Conservation (phyloP, 1,284 basidiomycete genomes). For the Vanrija sp. region DNA sequence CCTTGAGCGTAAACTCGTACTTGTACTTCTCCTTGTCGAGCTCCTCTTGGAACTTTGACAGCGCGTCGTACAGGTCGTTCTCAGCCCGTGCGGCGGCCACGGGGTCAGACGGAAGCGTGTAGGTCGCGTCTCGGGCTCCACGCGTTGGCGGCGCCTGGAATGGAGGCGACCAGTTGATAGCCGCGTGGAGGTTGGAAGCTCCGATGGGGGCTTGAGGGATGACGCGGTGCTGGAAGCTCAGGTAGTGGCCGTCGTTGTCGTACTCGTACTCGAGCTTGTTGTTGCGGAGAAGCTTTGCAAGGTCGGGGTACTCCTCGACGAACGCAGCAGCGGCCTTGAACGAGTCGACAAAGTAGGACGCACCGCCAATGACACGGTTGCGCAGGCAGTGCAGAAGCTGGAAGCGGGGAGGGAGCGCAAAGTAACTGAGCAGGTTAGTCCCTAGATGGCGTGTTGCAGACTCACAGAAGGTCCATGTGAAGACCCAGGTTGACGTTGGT, state of each 20-base stretch:
- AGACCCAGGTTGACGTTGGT: constrained; percentile 84
- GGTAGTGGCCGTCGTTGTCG: constrained; percentile 81
- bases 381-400: constrained; percentile 84
- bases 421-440: constrained; percentile 59
- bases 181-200: constrained; percentile 27
- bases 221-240: constrained; percentile 73
- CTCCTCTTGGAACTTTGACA: constrained; percentile 61
- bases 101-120: neutral
- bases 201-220: constrained; percentile 53
- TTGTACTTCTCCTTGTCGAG: constrained; percentile 59
- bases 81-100: constrained; percentile 24
- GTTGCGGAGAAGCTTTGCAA: constrained; percentile 57
- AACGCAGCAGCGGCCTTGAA: constrained; percentile 60
- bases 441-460: constrained; percentile 12
- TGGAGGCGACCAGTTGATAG: constrained; percentile 90
- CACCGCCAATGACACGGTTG: constrained; percentile 78
- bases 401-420: constrained; percentile 76
- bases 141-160: constrained; percentile 66
- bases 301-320: constrained; percentile 23
- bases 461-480: constrained; percentile 88
- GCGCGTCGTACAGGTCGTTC: constrained; percentile 61
- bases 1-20: constrained; percentile 66
- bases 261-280: constrained; percentile 79
- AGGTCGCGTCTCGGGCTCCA: constrained; percentile 1
- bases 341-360: constrained; percentile 84